phyloP scores from a whole-genome alignment of 2,329 filamentous ascomycete genomes.

The Chrysoporthe deuterocubensis region DNA sequence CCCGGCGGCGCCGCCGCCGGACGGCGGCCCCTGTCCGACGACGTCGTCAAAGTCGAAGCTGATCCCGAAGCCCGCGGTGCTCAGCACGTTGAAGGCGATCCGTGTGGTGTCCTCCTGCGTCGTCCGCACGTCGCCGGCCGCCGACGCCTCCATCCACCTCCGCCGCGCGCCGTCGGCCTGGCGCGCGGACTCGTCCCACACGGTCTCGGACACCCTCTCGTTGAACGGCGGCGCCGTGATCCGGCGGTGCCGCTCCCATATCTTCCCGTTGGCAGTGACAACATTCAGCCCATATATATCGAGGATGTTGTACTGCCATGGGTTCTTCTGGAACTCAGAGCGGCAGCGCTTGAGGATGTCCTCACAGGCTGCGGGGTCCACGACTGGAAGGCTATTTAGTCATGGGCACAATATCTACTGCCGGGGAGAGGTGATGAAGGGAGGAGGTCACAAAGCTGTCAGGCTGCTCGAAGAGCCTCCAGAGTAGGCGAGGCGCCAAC shows the following conservation, averaged over 20 bases:
- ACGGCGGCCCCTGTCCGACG: not conserved
- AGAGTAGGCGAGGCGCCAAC: too few relatives aligned
- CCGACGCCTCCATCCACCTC: not conserved
- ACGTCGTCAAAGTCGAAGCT: slow-evolving; percentile 9
- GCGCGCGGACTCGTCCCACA: slow-evolving; percentile 16
- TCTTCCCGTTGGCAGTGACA: slow-evolving; percentile 12
- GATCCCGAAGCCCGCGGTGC: slow-evolving; percentile 10
- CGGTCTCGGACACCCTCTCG: slow-evolving; percentile 13
- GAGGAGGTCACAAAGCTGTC: not conserved
- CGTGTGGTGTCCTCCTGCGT: slow-evolving; percentile 13
- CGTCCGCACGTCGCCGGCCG: not conserved
- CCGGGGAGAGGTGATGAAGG: not conserved
- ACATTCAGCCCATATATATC: slow-evolving; percentile 15
- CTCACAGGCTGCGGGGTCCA: slow-evolving; percentile 5
- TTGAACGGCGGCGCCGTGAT: slow-evolving; percentile 15
- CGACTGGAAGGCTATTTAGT: not conserved
- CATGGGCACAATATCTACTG: not conserved
- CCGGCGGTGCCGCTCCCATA: slow-evolving; percentile 14
- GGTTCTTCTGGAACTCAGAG: slow-evolving; percentile 12
- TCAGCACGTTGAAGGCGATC: slow-evolving; percentile 15
- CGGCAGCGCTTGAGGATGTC: slow-evolving; percentile 13
- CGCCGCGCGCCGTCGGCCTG: slow-evolving; percentile 6
- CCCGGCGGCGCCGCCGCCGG: too few relatives aligned
- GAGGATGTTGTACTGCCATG: slow-evolving; percentile 5
- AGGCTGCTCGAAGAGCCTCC: too few relatives aligned